Base-by-base conservation (phyloP, 2,329 filamentous ascomycete species). In the Beauveria varroae region DNA sequence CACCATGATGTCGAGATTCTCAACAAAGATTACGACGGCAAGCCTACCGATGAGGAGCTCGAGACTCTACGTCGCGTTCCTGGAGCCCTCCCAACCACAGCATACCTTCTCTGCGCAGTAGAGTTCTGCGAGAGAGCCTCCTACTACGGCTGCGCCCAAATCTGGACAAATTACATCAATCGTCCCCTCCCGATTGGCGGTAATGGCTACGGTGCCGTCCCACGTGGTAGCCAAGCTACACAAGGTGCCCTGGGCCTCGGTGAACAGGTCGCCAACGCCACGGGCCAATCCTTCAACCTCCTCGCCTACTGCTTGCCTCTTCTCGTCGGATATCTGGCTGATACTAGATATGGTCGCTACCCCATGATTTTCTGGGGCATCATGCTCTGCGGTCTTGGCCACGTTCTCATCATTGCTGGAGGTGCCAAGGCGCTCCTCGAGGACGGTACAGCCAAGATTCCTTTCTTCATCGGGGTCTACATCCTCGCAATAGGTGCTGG, bases 331-430 rank as follows among this genome's bases (percentile, higher is more conserved):
- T 84, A 78, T 70, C 66, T 88, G 16, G 86, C 88, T 47, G 89
- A 93, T 70, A 79, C 86, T 61, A 86, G 84, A 67, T 82, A 83
- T 49, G 89, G 89, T 62, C 86, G 88, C 64, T 92, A 86, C 75
- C 80, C 80, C 67, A 87, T 89, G 46, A 91, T 92, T 68, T 84
- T 86, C 71, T 82, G 83, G 68, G 87, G 88, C 64, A 85, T 89
- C n/a, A 75, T 74, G 2, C 79, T 89, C 46, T 87, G 88, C 60
- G 83, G 88, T 70, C 51, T 88, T 34, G 88, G 87, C 8, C 86
- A 91, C 67, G 71, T 85, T n/a, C 81, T 92, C 58, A 79, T 92
- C 62, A 81, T 90, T 63, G 76, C 82, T 22, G 86, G 87, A 1
- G 86, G 78, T 43, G 71, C 78, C 26, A 77, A 75, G 62, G 64